These are phyloP conservation scores for Diutina ranongensis DNA, from an alignment of 1,139 yeast genomes.

Conservation along the genomic window DNA sequence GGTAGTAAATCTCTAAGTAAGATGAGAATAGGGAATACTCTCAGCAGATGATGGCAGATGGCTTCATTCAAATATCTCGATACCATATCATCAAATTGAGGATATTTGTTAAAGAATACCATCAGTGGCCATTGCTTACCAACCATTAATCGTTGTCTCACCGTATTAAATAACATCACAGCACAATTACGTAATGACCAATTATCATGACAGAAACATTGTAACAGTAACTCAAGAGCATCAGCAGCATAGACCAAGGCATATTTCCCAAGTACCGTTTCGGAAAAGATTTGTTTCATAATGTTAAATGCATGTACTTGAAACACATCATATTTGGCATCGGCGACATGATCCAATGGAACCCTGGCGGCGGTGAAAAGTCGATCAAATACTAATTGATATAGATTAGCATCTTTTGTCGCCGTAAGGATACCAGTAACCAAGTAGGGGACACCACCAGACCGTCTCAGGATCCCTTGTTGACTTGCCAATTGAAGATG, in stretches of 20 bases:
- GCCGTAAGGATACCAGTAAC: not conserved
- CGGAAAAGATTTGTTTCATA: constrained; percentile 4
- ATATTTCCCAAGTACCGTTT: not conserved
- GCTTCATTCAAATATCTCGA: not conserved
- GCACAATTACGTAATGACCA: constrained; percentile 4
- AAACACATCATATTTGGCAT: not conserved
- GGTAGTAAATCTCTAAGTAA: not conserved
- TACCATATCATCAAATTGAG: not conserved
- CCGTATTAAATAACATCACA: not conserved
- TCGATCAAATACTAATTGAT: not conserved
- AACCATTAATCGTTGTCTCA: not conserved
- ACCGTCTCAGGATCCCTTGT: constrained; percentile 2
- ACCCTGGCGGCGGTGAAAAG: not conserved
- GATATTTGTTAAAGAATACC: not conserved
- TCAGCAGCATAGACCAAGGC: not conserved
- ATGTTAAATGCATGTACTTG: constrained; percentile 5
- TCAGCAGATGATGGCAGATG: not conserved
- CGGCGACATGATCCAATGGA: not conserved
- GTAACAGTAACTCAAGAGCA: not conserved
- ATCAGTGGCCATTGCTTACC: not conserved
- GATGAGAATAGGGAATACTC: not conserved
- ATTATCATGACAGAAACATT: not conserved
- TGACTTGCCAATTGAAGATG: not conserved
- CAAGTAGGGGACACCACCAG: constrained; percentile 1
- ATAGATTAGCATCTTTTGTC: not conserved